A percentile compares a stretch with the other conserved stretches of the same genome.
Evolutionary conservation across 2,329 filamentous ascomycete species (phyloP).

Genomic region (Dactylellina cionopaga): DNA sequence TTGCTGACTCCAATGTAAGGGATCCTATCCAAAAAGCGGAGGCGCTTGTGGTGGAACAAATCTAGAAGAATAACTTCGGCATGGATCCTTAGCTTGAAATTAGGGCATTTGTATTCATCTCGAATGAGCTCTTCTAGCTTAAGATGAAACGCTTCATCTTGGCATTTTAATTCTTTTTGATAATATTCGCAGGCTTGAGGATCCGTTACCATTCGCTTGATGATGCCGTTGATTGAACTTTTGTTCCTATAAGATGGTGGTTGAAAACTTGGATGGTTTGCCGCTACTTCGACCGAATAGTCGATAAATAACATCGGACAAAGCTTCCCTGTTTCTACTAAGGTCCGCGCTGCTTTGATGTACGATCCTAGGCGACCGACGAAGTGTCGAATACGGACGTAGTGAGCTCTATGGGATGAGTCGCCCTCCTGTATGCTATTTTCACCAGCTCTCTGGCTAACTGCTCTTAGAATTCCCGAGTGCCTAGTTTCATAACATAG

Average conservation of each 20-base stretch:
- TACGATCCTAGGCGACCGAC: constrained; percentile 10
- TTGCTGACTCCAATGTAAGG: constrained; percentile 29
- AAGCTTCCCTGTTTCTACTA: background rate
- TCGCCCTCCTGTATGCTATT: background rate
- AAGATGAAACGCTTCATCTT: background rate
- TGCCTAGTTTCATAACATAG: constrained; percentile 2
- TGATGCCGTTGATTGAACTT: constrained; percentile 10
- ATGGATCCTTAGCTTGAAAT: constrained; percentile 9
- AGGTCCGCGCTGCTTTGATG: background rate
- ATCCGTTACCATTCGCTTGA: background rate
- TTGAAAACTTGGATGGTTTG: background rate
- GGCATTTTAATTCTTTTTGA: background rate
- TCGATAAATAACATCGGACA: constrained; percentile 5
- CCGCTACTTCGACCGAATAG: background rate
- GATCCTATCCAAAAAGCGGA: background rate
- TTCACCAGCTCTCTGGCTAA: background rate
- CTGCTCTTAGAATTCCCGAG: background rate
- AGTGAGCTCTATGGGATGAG: background rate
- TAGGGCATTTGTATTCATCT: background rate
- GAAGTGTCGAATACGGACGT: background rate
- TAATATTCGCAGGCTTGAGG: background rate
- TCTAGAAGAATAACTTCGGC: constrained; percentile 17
- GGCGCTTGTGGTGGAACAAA: background rate
- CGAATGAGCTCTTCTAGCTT: background rate
- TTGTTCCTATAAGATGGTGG: constrained; percentile 1